Evolutionary conservation across 2,329 filamentous ascomycete species (phyloP).

Genomic region (Phyllosticta citriasiana): DNA sequence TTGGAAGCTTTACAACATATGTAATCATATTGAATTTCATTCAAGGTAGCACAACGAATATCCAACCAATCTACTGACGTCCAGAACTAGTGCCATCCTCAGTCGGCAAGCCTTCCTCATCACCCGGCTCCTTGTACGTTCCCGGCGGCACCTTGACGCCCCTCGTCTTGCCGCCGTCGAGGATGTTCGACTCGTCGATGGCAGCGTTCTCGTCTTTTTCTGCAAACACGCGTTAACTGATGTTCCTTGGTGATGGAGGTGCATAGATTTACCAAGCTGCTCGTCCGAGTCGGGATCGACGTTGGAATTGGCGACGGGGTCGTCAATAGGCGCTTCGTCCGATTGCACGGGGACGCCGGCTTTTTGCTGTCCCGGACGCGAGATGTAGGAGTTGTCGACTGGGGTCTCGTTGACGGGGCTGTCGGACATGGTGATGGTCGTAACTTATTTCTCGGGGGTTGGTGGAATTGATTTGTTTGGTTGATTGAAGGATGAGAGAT

Average conservation of each 20-base stretch:
- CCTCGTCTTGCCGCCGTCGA: slow-evolving; percentile 31
- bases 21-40: no score
- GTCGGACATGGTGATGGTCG: slow-evolving; percentile 11
- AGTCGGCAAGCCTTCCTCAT: slow-evolving; percentile 37
- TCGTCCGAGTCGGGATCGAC: slow-evolving; percentile 36
- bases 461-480: not conserved
- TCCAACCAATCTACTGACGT: slow-evolving; percentile 1
- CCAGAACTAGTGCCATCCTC: slow-evolving; percentile 25
- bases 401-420: slow-evolving; percentile 23
- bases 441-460: not conserved
- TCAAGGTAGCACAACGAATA: no score
- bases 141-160: slow-evolving; percentile 37
- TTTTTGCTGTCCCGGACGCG: slow-evolving; percentile 36
- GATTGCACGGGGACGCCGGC: slow-evolving; percentile 34
- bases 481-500: not conserved
- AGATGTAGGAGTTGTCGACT: slow-evolving; percentile 37
- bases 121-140: slow-evolving; percentile 41
- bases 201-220: slow-evolving; percentile 40
- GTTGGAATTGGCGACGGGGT: slow-evolving; percentile 32
- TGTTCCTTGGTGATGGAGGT: not conserved
- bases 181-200: slow-evolving; percentile 39
- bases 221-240: slow-evolving; percentile 13
- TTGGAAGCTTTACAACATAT: no score
- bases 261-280: slow-evolving; percentile 31
- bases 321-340: slow-evolving; percentile 37